Evolutionary conservation across 2,329 filamentous ascomycete species (phyloP).

Genomic region (Aureobasidium sp.): DNA sequence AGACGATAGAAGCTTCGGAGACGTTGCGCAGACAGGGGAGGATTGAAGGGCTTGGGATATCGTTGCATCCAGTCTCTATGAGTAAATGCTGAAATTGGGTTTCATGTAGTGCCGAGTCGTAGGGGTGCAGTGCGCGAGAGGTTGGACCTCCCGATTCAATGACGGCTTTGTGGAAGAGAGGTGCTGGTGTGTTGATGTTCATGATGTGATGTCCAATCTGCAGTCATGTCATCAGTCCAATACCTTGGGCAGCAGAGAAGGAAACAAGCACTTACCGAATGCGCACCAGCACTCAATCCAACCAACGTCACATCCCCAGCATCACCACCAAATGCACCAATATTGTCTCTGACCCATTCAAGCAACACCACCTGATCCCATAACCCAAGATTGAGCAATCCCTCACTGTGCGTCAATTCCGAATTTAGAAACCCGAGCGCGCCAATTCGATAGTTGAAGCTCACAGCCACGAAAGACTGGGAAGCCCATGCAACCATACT

Average conservation of each 20-base stretch:
- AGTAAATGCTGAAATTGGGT: constrained; percentile 39
- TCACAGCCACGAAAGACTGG: constrained; percentile 27
- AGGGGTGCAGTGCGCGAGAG: constrained; percentile 39
- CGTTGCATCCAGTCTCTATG: constrained; percentile 27
- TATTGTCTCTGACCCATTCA: constrained; percentile 34
- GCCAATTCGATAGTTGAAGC: constrained; percentile 44
- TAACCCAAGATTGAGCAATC: constrained; percentile 32
- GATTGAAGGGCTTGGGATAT: constrained; percentile 25
- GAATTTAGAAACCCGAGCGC: constrained; percentile 61
- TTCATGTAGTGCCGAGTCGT: constrained; percentile 33
- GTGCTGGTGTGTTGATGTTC: constrained; percentile 30
- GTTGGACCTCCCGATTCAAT: constrained; percentile 41
- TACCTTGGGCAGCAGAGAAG: not conserved
- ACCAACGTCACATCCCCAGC: constrained; percentile 48
- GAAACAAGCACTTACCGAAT: constrained; percentile 40
- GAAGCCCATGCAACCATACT: constrained; percentile 50
- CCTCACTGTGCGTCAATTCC: constrained; percentile 42
- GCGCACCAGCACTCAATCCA: constrained; percentile 62
- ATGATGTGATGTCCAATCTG: constrained; percentile 61
- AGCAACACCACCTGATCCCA: constrained; percentile 22
- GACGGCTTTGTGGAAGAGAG: constrained; percentile 39
- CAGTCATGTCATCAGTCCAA: constrained; percentile 4
- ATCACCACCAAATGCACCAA: constrained; percentile 33
- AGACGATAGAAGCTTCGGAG: constrained; percentile 29
- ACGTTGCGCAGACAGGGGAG: constrained; percentile 36